phyloP scores from a whole-genome alignment of 306 rosid genomes.

The Canavalia gladiata region DNA sequence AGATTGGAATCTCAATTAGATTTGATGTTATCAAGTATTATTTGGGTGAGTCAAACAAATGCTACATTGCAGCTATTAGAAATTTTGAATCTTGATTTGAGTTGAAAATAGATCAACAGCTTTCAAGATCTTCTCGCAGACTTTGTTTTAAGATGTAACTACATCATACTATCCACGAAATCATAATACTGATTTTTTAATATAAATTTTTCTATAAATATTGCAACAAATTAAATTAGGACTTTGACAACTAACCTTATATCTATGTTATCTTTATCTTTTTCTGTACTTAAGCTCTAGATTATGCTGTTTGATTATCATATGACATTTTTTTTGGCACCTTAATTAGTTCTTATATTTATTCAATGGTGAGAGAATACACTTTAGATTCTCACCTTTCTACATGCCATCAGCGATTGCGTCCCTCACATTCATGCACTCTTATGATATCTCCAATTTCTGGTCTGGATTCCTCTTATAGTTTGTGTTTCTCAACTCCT shows the following conservation, averaged over 20 bases:
- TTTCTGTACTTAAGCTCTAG: not conserved
- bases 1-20: not conserved
- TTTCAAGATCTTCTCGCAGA: not conserved
- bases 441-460: not conserved
- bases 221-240: not conserved
- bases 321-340: not conserved
- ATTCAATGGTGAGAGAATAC: not conserved
- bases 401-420: not conserved
- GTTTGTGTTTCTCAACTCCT: not conserved
- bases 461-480: not conserved
- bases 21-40: conserved; percentile 14
- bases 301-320: not conserved
- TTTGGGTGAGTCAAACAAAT: not conserved
- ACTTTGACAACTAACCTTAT: no score
- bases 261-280: not conserved
- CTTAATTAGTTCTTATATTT: not conserved
- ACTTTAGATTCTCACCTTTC: not conserved
- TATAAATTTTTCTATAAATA: not conserved
- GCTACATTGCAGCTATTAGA: not conserved
- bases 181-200: no score
- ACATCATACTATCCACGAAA: not conserved
- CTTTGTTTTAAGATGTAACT: not conserved
- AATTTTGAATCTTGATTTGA: not conserved
- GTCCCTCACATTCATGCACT: not conserved
- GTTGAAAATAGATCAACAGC: not conserved